These are phyloP conservation scores for Clonostachys byssicola DNA, from an alignment of 2,329 filamentous ascomycete genomes.

Conservation along the genomic window DNA sequence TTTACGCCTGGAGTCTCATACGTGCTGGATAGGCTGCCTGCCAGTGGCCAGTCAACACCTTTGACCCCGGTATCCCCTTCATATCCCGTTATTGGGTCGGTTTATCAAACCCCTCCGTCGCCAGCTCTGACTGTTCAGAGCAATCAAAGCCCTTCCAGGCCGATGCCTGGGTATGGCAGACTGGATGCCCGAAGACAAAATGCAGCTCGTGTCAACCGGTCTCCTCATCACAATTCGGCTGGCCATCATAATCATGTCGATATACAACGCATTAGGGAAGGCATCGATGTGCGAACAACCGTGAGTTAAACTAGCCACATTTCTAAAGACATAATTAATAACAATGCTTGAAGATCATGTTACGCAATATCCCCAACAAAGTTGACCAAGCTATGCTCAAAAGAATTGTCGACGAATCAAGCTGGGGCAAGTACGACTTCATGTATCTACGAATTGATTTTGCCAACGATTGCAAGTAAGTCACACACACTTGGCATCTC, in stretches of 20 bases:
- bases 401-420: slow-evolving; percentile 72
- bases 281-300: slow-evolving; percentile 71
- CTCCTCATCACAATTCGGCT: slow-evolving; percentile 39
- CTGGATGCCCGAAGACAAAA: slow-evolving; percentile 42
- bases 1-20: slow-evolving; percentile 18
- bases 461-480: slow-evolving; percentile 78
- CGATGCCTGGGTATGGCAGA: slow-evolving; percentile 23
- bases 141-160: slow-evolving; percentile 33
- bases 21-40: slow-evolving; percentile 16
- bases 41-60: slow-evolving; percentile 10
- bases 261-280: slow-evolving; percentile 54
- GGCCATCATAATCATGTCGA: slow-evolving; percentile 61
- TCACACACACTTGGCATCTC: slow-evolving; percentile 17
- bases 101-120: slow-evolving; percentile 24
- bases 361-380: slow-evolving; percentile 92
- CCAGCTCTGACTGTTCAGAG: slow-evolving; percentile 25
- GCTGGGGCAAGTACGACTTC: slow-evolving; percentile 85
- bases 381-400: slow-evolving; percentile 77
- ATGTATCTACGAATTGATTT: slow-evolving; percentile 92
- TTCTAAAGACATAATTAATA: slow-evolving; percentile 1
- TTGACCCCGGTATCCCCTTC: slow-evolving; percentile 20
- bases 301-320: slow-evolving; percentile 35
- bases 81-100: slow-evolving; percentile 18
- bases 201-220: slow-evolving; percentile 37
- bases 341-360: slow-evolving; percentile 65